These are phyloP conservation scores for Lepidium aucheri DNA, from an alignment of 345 rosid species.

Conservation along the genomic window DNA sequence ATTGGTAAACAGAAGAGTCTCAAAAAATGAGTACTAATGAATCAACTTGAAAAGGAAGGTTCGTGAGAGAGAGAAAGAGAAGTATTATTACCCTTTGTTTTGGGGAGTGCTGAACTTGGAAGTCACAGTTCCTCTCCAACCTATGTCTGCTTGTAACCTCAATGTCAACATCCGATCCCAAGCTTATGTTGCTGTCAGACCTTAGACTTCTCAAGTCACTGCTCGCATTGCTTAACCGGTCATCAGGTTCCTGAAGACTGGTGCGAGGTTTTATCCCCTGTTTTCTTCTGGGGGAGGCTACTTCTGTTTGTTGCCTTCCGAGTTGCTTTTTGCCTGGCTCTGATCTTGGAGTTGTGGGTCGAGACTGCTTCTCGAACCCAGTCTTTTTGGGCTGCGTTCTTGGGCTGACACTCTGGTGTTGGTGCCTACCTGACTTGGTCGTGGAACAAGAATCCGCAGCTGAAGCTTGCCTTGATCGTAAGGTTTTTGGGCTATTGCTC, in stretches of 20 bases:
- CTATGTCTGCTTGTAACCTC: constrained; percentile 57
- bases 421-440: constrained; percentile 30
- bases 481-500: constrained; percentile 25
- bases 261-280: constrained; percentile 27
- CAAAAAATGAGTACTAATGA: background rate
- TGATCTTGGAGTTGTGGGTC: constrained; percentile 27
- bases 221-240: constrained; percentile 37
- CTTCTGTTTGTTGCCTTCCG: constrained; percentile 37
- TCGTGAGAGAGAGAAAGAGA: background rate
- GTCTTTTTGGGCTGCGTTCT: constrained; percentile 46
- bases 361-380: constrained; percentile 41
- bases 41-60: constrained; percentile 7
- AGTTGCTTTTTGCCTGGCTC: constrained; percentile 39
- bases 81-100: constrained; percentile 34
- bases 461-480: constrained; percentile 29
- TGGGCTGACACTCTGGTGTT: constrained; percentile 38
- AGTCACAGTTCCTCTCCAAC: constrained; percentile 28
- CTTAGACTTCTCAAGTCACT: constrained; percentile 39
- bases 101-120: constrained; percentile 26
- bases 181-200: constrained; percentile 48
- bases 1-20: constrained; percentile 14
- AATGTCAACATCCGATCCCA: constrained; percentile 38
- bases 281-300: constrained; percentile 37
- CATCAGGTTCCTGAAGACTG: constrained; percentile 30
- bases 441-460: constrained; percentile 24